Conservation (phyloP, 2,329 filamentous ascomycete species). For the Scedosporium apiospermum region DNA sequence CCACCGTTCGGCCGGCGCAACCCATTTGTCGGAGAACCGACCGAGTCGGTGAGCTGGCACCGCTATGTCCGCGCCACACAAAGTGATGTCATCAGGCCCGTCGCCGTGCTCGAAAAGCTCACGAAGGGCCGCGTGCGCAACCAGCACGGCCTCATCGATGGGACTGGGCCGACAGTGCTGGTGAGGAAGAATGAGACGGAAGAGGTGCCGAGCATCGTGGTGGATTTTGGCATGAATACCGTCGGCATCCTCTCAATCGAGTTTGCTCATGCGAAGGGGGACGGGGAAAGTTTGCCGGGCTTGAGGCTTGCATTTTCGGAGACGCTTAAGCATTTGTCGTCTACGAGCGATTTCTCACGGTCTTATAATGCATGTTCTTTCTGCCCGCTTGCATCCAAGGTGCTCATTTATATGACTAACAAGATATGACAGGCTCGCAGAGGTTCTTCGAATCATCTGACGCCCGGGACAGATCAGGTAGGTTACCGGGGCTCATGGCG, state of each 20-base stretch:
- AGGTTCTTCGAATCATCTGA: constrained; percentile 20
- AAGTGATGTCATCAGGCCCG: neutral
- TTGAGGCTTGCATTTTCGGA: constrained; percentile 39
- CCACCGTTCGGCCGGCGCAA: neutral
- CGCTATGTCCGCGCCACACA: constrained; percentile 4
- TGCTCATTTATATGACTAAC: neutral
- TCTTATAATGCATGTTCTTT: constrained; percentile 28
- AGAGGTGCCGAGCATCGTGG: constrained; percentile 26
- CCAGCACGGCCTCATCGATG: constrained; percentile 1
- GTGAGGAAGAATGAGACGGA: neutral
- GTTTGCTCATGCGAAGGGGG: constrained; percentile 26
- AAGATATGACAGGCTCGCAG: neutral
- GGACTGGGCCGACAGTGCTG: constrained; percentile 1
- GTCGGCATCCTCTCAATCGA: constrained; percentile 32
- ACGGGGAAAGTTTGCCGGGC: constrained; percentile 22
- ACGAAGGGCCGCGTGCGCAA: constrained; percentile 3
- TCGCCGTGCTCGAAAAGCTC: constrained; percentile 2
- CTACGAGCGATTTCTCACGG: constrained; percentile 37
- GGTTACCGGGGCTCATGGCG: constrained; percentile 1
- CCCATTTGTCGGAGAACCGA: neutral
- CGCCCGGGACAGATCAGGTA: constrained; percentile 38
- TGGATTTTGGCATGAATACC: constrained; percentile 40
- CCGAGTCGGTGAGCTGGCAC: constrained; percentile 5
- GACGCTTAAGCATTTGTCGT: constrained; percentile 31
- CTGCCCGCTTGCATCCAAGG: neutral